Evolutionary conservation across 2,329 filamentous ascomycete genomes (phyloP), one percentile per base, ranked within the genome.

Genomic region (Cladosporium halotolerans): DNA sequence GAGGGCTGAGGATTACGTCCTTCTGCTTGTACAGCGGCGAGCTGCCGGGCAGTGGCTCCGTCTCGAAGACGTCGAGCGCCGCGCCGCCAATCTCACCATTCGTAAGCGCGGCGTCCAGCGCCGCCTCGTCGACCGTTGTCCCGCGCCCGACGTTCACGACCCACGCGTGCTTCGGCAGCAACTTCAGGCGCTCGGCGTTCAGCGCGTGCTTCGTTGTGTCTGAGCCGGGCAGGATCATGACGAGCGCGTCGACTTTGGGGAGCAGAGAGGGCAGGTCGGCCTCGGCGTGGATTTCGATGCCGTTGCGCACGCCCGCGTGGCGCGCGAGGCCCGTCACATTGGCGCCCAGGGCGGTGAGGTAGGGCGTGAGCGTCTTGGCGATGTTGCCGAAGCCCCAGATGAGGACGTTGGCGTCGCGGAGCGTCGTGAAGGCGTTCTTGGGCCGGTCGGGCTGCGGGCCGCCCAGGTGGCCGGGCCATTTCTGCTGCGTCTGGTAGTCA

Each of bases 341-440:
- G 9, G 83, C 79, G 19, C 83, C 83, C 38, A 82, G 73, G 0
- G 70, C 72, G 6, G 72, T 68, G 3, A 85, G 70, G 60, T 74
- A 73, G 18, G 82, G 81, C 4, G 77, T 72, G 36, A 85, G 75
- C 1, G 72, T 73, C 72, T 83, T 82, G 32, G 80, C 82, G 49
- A 85, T 85, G 67, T 84, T 85, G 53, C 82, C 82, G 62, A 81
- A 85, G 9, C 82, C 82, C 82, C 82, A 85, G 62, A 85, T 72
- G 32, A 80, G 68, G 3, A 85, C 72, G 59, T 75, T 75, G 5
- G 82, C 80, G 55, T 79, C 79, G 38, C 79, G 74, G 58, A 85
- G 72, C 8, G 80, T 80, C 2, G 79, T 82, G 70, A 85, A 85
- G 9, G 72, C 69, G 43, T 74, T 77, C 49, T 72, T 71, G 3